A percentile compares a stretch with the other conserved stretches of the same genome.
These are phyloP conservation scores for Ophiostoma sp. DNA, from an alignment of 2,329 filamentous ascomycete species.

Conservation along the genomic window DNA sequence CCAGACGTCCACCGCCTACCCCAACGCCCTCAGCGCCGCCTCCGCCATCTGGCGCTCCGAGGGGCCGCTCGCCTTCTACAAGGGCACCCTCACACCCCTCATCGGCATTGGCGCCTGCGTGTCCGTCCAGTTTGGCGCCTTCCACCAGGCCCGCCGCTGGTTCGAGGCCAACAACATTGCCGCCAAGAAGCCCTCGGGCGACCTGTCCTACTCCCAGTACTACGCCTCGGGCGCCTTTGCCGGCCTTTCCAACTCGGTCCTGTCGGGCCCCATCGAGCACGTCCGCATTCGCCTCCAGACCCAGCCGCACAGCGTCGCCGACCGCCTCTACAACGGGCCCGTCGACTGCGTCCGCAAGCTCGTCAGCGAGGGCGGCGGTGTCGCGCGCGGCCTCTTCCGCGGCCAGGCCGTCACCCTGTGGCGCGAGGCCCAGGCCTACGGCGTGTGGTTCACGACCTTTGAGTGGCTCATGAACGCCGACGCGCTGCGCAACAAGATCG, in stretches of 20 bases:
- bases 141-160: slow-evolving; percentile 82
- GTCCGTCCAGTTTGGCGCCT: slow-evolving; percentile 97
- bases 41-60: slow-evolving; percentile 81
- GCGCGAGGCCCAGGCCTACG: slow-evolving; percentile 91
- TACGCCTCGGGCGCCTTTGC: slow-evolving; percentile 88
- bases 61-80: slow-evolving; percentile 91
- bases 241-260: slow-evolving; percentile 78
- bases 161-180: slow-evolving; percentile 69
- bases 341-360: slow-evolving; percentile 88
- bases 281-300: slow-evolving; percentile 94
- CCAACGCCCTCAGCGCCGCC: slow-evolving; percentile 73
- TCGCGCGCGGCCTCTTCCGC: slow-evolving; percentile 73
- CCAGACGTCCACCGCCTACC: slow-evolving; percentile 80
- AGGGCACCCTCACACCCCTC: slow-evolving; percentile 90
- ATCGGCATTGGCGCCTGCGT: slow-evolving; percentile 96
- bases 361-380: slow-evolving; percentile 57
- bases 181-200: slow-evolving; percentile 46
- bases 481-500: slow-evolving; percentile 67
- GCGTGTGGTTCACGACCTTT: slow-evolving; percentile 89
- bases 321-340: slow-evolving; percentile 73
- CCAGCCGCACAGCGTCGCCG: slow-evolving; percentile 75
- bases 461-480: slow-evolving; percentile 96
- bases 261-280: slow-evolving; percentile 93
- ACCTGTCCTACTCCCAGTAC: slow-evolving; percentile 78
- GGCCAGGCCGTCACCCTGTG: slow-evolving; percentile 79